Evolutionary conservation across 129 eudicot genomes (phyloP), one percentile per base, ranked within the genome.

Genomic region (Flaveria ramosissima): DNA sequence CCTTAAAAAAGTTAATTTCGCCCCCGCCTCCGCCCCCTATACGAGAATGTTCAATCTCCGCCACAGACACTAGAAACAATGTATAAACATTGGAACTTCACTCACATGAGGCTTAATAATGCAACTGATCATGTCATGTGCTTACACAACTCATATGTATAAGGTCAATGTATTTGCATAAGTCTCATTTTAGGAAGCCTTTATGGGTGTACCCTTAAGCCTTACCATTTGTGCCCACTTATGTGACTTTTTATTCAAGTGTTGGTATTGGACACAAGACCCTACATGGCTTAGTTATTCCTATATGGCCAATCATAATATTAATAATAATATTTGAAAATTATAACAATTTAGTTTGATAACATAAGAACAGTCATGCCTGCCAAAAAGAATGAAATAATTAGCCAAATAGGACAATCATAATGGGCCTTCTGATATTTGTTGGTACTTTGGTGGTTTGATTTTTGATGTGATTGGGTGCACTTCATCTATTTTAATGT

Each of bases 321-420:
- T 50, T 79, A 17, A 23, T 70, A 64, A 46, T 21, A 39, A 52
- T 41, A 53, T 62, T 72, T 72, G 78, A 68, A 73, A 80, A 72
- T 80, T 41, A 36, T 20, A 80, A 55, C 60, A 51, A 64, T 39
- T 50, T 62, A 63, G 74, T 63, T 61, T 56, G 69, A 77, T 77
- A 36, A 6, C 41, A 36, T 36, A 41, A 68, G 63, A 77, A 42
- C 1, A 55, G 48, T 27, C 59, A 9, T 79, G 64, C 83, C 83
- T 73, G 64, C 78, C 68, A 79, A 72, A 79, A 41, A 65, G 78
- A 72, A 79, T 79, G 83, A 65, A 72, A 63, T 72, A 24, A 79
- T 79, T 79, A 71, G 57, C 70, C 46, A 70, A 71, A 70, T 61
- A 56, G 48, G 80, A 76, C 77, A 70, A 81, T 61, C 73, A 75